These are phyloP conservation scores for Rhodamnia argentea DNA, from an alignment of 345 rosid species.

Conservation along the genomic window DNA sequence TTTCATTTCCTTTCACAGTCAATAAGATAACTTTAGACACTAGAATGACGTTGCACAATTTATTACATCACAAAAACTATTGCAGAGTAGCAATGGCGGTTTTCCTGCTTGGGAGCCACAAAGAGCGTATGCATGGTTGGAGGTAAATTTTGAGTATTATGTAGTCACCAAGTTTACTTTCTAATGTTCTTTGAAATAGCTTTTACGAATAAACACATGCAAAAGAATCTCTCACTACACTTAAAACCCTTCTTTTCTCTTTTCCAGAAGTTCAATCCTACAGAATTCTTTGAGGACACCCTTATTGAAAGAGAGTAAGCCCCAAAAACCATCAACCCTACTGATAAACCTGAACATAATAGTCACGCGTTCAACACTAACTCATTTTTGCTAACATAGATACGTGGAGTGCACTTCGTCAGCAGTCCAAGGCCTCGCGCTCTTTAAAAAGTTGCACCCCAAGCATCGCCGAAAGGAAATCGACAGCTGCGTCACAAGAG, in stretches of 20 bases:
- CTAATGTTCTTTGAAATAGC: background rate
- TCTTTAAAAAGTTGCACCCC: conserved; percentile 33
- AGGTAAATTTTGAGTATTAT: conserved; percentile 12
- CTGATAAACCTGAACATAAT: background rate
- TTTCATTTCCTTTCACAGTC: background rate
- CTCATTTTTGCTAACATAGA: conserved; percentile 4
- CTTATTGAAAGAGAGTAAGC: conserved; percentile 42
- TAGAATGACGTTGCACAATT: background rate
- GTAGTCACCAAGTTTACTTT: background rate
- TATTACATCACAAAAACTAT: background rate
- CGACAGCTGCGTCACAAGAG: conserved; percentile 13
- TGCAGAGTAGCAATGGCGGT: conserved; percentile 40
- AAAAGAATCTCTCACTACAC: background rate
- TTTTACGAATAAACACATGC: background rate
- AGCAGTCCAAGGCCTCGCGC: conserved; percentile 25
- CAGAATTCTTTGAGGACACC: conserved; percentile 37
- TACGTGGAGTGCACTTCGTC: conserved; percentile 47
- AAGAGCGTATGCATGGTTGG: conserved; percentile 36
- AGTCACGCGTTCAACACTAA: background rate
- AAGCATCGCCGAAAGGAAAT: conserved; percentile 25
- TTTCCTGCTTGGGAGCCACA: conserved; percentile 47
- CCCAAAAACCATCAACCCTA: background rate
- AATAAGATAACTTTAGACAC: background rate
- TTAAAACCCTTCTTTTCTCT: background rate
- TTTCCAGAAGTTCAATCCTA: conserved; percentile 36